Base-by-base conservation (phyloP, 805 yeast species). In the Candida xyloterini region DNA sequence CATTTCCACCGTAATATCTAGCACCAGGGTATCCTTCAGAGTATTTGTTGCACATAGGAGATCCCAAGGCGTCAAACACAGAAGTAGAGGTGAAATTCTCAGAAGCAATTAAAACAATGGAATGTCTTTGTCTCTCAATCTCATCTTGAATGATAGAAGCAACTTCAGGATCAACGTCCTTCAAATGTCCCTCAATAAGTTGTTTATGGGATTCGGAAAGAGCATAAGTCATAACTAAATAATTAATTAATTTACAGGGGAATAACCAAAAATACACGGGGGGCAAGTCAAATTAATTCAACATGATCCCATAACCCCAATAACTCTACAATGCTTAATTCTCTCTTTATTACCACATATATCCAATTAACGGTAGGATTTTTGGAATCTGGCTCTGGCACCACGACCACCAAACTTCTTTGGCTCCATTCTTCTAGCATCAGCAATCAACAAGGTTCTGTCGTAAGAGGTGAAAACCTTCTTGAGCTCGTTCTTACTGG, bases 381-480 rank as follows among this genome's bases (percentile, higher is more conserved):
- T 93, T 84, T 93, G 99, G 97, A 87, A 91, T 81, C 98, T 91
- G 71, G 99, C 93, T 81, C 99, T 93, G 79, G 99, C 99, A 87
- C 99, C 99, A 76, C 95, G 95, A 83, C 99, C 99, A 82, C 99
- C 99, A 81, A 93, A 93, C 83, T 93, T 93, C 97, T 93, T 93
- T 84, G 99, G 99, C 82, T 93, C 99, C 84, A 90, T 84, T 84
- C 95, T 91, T 86, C 99, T 89, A 65, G 97, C 79, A 76, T 93
- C 99, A 66, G 99, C 98, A 74, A 93, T 93, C 78, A 93, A 84
- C 73, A 93, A 84, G 73, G 98, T 88, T 83, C 96, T 90, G 91
- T 93, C 99, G 84, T 90, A 95, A 66, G 95, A 69, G 58, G 91
- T 81, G 78, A 90, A 88, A 65, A 95, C 84, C 80, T 89, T 90